phyloP scores from a whole-genome alignment of 305 asterid genomes.

The Fraxinus albicans region DNA sequence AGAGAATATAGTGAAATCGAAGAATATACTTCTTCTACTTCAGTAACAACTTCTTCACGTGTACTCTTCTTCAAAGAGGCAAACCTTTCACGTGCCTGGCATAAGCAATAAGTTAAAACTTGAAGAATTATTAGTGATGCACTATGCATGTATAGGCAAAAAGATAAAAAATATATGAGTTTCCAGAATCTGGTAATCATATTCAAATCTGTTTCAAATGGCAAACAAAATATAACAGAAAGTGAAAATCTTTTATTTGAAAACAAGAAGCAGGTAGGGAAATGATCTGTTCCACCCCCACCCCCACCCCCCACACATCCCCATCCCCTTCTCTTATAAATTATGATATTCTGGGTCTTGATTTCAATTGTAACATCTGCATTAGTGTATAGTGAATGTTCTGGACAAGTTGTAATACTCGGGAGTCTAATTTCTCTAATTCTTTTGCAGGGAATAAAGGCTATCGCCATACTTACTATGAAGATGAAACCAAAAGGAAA shows the following conservation, averaged over 20 bases:
- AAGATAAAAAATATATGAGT: not conserved
- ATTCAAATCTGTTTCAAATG: not conserved
- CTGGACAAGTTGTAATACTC: not conserved
- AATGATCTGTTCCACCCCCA: not conserved
- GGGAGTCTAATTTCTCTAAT: not conserved
- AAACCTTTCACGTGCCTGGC: conserved; percentile 88
- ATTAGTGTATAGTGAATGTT: not conserved
- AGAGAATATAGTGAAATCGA: not conserved
- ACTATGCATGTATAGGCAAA: not conserved
- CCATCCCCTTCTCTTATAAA: not conserved
- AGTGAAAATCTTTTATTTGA: not conserved
- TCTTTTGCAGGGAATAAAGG: not conserved
- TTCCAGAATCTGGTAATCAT: not conserved
- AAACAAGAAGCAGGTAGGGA: not conserved
- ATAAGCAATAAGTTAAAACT: conserved; percentile 24
- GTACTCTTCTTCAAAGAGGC: conserved; percentile 86
- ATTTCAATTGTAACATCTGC: not conserved
- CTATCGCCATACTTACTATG: not conserved
- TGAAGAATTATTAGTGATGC: conserved; percentile 1
- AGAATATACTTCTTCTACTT: conserved; percentile 75
- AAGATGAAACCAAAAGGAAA: not conserved
- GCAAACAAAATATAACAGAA: not conserved
- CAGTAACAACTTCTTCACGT: conserved; percentile 87
- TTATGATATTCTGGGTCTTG: not conserved
- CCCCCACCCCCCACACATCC: not conserved